Evolutionary conservation across 345 rosid genomes (phyloP).

Genomic region (Cochlearia excelsa): DNA sequence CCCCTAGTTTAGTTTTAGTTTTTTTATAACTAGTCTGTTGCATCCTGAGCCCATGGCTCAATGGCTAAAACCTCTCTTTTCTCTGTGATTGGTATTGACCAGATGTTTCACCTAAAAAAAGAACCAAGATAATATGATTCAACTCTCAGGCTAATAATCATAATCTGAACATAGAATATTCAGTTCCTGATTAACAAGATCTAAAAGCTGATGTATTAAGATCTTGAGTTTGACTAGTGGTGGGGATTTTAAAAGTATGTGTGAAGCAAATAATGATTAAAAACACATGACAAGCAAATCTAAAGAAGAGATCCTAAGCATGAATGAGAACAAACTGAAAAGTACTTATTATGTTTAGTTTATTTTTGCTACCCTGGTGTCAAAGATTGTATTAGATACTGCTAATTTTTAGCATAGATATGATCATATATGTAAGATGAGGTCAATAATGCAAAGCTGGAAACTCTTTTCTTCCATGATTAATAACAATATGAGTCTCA

Average conservation of each 20-base stretch:
- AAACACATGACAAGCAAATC: slow-evolving; percentile 34
- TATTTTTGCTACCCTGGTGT: slow-evolving; percentile 28
- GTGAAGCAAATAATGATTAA: slow-evolving; percentile 26
- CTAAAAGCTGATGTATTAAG: slow-evolving; percentile 28
- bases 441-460: slow-evolving; percentile 31
- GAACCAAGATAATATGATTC: too few relatives aligned
- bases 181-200: slow-evolving; percentile 28
- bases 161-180: slow-evolving; percentile 21
- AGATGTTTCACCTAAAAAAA: slow-evolving; percentile 26
- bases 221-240: slow-evolving; percentile 27
- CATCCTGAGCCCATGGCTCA: slow-evolving; percentile 62
- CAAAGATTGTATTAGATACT: slow-evolving; percentile 40
- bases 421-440: slow-evolving; percentile 26
- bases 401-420: slow-evolving; percentile 49
- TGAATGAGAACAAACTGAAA: slow-evolving; percentile 34
- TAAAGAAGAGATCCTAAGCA: slow-evolving; percentile 39
- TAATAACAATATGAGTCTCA: slow-evolving; percentile 22
- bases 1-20: too few relatives aligned
- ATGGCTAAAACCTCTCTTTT: slow-evolving; percentile 34
- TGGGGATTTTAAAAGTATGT: too few relatives aligned
- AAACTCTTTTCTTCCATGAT: slow-evolving; percentile 4
- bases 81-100: background rate
- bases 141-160: background rate
- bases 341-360: slow-evolving; percentile 17
- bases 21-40: background rate